phyloP scores from a whole-genome alignment of 192 early-diverging fungal species.

The Podochytrium sp. region DNA sequence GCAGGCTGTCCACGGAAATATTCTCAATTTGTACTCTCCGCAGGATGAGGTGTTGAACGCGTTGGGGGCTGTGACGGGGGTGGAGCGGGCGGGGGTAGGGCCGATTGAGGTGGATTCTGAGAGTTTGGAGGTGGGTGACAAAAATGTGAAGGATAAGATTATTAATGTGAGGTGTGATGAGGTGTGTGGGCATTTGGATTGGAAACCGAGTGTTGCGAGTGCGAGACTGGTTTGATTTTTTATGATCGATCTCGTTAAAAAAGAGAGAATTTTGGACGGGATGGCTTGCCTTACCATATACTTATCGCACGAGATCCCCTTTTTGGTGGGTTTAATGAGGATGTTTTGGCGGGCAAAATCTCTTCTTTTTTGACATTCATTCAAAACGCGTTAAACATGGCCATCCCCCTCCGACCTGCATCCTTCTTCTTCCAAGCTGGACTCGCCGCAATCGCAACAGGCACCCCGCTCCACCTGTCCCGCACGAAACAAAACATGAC shows the following conservation, averaged over 20 bases:
- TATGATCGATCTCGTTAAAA: too few relatives aligned
- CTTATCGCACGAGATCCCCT: too few relatives aligned
- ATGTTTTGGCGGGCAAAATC: too few relatives aligned
- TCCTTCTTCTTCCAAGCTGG: constrained; percentile 55
- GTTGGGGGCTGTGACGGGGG: constrained; percentile 6
- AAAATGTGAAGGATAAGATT: constrained; percentile 7
- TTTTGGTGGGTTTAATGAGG: too few relatives aligned
- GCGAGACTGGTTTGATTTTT: too few relatives aligned
- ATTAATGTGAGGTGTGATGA: constrained; percentile 26
- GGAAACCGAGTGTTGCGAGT: constrained; percentile 25
- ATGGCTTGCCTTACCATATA: too few relatives aligned
- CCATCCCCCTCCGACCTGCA: constrained; percentile 38
- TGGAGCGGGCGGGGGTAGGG: not conserved
- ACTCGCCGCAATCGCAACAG: constrained; percentile 25
- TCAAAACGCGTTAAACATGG: too few relatives aligned
- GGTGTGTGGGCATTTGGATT: constrained; percentile 31
- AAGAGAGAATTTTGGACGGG: too few relatives aligned
- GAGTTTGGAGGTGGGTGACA: not conserved
- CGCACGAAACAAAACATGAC: not conserved
- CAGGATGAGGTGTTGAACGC: constrained; percentile 27
- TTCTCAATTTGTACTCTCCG: constrained; percentile 16
- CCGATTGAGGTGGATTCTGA: not conserved
- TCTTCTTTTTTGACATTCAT: too few relatives aligned
- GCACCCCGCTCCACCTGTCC: not conserved
- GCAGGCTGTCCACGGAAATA: not conserved